A percentile compares a stretch with the other conserved stretches of the same genome.
These are phyloP conservation scores for Cryptococcus amylolentus DNA, from an alignment of 1,284 basidiomycete genomes.

Conservation along the genomic window DNA sequence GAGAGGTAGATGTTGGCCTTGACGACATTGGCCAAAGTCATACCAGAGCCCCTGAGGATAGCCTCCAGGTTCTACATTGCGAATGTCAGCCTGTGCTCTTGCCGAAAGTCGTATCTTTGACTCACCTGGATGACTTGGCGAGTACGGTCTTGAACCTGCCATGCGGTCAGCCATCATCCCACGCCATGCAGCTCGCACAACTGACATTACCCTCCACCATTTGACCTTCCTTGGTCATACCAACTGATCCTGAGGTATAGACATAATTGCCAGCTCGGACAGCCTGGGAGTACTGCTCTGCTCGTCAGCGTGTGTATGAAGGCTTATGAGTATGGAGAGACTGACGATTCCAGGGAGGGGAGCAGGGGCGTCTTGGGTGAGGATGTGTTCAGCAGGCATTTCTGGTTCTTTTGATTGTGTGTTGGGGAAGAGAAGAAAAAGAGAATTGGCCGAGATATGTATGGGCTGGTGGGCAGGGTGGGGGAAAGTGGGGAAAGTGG, in stretches of 20 bases:
- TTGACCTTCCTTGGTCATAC: conserved; percentile 39
- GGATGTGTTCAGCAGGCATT: conserved; percentile 35
- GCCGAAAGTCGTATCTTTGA: background rate
- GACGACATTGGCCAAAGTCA: conserved; percentile 36
- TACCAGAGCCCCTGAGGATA: conserved; percentile 33
- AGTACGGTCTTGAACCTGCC: conserved; percentile 36
- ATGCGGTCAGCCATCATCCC: background rate
- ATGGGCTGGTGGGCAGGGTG: background rate
- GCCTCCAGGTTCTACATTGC: conserved; percentile 33
- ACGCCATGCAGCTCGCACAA: background rate
- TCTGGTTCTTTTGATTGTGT: background rate
- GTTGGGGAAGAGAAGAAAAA: background rate
- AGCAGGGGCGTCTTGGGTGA: conserved; percentile 37
- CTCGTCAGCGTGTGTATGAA: background rate
- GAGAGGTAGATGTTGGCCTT: conserved; percentile 46
- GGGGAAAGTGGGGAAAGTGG: conserved; percentile 8
- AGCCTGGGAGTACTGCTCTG: conserved; percentile 42
- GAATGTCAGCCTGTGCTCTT: background rate
- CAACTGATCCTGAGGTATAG: conserved; percentile 42
- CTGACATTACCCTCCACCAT: conserved; percentile 43
- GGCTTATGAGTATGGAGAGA: background rate
- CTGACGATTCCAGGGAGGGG: conserved; percentile 40
- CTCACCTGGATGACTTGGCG: conserved; percentile 38
- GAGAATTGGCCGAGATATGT: background rate
- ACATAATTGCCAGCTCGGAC: conserved; percentile 41